phyloP scores from a whole-genome alignment of 2,329 filamentous ascomycete species.

The Fusarium paranaense region DNA sequence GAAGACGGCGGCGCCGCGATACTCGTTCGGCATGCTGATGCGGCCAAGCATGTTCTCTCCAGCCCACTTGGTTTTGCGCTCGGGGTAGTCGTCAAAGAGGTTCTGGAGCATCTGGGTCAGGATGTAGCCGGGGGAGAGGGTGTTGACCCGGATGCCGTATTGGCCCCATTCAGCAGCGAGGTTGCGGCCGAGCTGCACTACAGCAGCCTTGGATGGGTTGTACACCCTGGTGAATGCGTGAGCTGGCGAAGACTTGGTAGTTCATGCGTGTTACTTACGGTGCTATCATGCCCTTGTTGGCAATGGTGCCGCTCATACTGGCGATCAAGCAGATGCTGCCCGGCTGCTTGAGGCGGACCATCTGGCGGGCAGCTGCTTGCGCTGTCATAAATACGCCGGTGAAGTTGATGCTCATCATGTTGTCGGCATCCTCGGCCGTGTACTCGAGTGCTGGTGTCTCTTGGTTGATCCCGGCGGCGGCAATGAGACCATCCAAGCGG shows the following conservation, averaged over 20 bases:
- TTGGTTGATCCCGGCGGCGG: slow-evolving; percentile 79
- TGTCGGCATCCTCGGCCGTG: slow-evolving; percentile 77
- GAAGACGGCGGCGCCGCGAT: slow-evolving; percentile 78
- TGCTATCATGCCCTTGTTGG: slow-evolving; percentile 70
- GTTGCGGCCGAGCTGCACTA: slow-evolving; percentile 77
- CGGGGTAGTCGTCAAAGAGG: slow-evolving; percentile 81
- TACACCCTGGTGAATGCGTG: slow-evolving; percentile 65
- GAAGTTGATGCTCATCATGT: slow-evolving; percentile 86
- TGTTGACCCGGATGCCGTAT: slow-evolving; percentile 82
- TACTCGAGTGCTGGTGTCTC: slow-evolving; percentile 88
- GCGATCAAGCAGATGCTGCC: slow-evolving; percentile 76
- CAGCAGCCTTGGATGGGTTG: slow-evolving; percentile 81
- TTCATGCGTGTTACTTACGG: slow-evolving; percentile 60
- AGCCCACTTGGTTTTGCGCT: slow-evolving; percentile 76
- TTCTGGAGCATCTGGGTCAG: slow-evolving; percentile 85
- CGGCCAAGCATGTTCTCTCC: slow-evolving; percentile 86
- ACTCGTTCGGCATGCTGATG: slow-evolving; percentile 75
- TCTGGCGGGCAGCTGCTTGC: slow-evolving; percentile 86
- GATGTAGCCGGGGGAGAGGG: slow-evolving; percentile 83
- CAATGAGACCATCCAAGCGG: slow-evolving; percentile 82
- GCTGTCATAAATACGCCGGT: slow-evolving; percentile 89
- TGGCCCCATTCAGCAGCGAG: slow-evolving; percentile 79
- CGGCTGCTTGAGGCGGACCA: slow-evolving; percentile 67
- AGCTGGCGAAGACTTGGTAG: not conserved
- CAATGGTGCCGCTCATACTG: slow-evolving; percentile 77